Evolutionary conservation across 345 rosid species (phyloP).

Genomic region (Acer yangbiense): DNA sequence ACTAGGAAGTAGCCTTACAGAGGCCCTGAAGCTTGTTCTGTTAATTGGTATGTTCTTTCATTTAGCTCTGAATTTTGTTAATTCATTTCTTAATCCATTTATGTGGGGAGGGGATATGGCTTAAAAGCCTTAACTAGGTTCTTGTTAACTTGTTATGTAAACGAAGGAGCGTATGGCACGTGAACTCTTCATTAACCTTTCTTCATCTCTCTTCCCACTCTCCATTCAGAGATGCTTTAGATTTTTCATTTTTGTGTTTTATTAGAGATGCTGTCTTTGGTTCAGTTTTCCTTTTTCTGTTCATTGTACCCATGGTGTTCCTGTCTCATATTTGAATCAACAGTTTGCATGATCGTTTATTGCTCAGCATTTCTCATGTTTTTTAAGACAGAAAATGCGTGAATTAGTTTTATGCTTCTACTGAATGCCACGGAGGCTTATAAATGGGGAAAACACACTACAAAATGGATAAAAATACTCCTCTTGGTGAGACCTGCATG

Average conservation of each 20-base stretch:
- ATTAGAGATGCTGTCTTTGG: background rate
- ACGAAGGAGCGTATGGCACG: background rate
- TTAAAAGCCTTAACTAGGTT: background rate
- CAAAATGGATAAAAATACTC: background rate
- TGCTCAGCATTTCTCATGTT: background rate
- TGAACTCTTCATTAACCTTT: background rate
- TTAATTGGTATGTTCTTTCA: slow-evolving; percentile 56
- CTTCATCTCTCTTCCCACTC: background rate
- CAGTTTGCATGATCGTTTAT: background rate
- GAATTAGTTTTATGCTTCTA: background rate
- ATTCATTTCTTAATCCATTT: background rate
- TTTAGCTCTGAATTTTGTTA: background rate
- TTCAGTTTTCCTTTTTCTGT: background rate
- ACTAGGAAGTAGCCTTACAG: slow-evolving; percentile 60
- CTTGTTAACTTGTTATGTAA: background rate
- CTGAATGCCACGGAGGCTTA: background rate
- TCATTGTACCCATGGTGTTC: background rate
- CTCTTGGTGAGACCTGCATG: background rate
- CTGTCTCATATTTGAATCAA: background rate
- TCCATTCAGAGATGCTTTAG: background rate
- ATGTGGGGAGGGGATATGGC: background rate
- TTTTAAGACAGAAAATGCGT: background rate
- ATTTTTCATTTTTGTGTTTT: background rate
- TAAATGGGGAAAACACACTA: background rate
- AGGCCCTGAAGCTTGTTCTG: slow-evolving; percentile 87